These are phyloP conservation scores for Fusarium solani-melongenae DNA, from an alignment of 2,329 filamentous ascomycete genomes.

Conservation along the genomic window DNA sequence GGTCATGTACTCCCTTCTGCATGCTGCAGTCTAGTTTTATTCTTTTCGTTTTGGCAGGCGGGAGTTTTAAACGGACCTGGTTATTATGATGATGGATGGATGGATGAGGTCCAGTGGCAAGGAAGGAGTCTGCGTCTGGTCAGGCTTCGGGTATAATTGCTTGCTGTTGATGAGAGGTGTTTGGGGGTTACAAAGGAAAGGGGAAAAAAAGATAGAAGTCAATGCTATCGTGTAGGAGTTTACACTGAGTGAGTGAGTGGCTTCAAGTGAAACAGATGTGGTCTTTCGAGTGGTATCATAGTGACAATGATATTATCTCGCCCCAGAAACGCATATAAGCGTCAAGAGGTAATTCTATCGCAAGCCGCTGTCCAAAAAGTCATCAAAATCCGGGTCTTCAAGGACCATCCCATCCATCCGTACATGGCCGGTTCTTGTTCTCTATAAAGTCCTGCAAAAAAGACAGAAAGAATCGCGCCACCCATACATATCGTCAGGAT, in stretches of 20 bases:
- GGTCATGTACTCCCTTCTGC: conserved; percentile 17
- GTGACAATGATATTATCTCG: conserved; percentile 5
- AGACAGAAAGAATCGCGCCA: not conserved
- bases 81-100: not conserved
- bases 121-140: conserved; percentile 33
- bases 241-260: not conserved
- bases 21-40: conserved; percentile 10
- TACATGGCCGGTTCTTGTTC: not conserved
- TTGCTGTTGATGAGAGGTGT: conserved; percentile 14
- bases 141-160: conserved; percentile 36
- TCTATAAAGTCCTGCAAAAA: conserved; percentile 11
- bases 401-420: not conserved
- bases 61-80: conserved; percentile 40
- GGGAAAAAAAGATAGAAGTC: conserved; percentile 20
- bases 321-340: not conserved
- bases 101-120: conserved; percentile 32
- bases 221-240: conserved; percentile 27
- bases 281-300: conserved; percentile 20
- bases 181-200: conserved; percentile 14
- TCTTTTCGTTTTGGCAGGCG: conserved; percentile 32
- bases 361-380: not conserved
- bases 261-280: not conserved
- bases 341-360: not conserved
- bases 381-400: conserved; percentile 14
- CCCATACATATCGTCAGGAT: conserved; percentile 14